phyloP scores from a whole-genome alignment of 768 basidiomycete genomes.

The Tephrocybe rancida region DNA sequence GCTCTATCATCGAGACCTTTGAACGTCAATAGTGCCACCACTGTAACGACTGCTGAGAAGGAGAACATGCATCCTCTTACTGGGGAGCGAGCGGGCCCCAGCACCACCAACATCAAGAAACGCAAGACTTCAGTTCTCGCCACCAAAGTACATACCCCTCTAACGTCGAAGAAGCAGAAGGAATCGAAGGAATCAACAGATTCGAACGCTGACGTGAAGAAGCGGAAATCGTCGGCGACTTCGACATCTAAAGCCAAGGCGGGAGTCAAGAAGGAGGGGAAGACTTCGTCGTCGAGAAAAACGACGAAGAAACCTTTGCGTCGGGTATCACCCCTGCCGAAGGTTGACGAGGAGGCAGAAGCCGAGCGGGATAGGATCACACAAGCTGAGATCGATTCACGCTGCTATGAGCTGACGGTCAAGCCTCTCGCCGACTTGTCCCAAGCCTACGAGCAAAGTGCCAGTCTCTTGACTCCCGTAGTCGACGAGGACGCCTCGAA shows the following conservation, averaged over 20 bases:
- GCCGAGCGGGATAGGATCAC: slow-evolving; percentile 34
- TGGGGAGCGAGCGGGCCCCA: slow-evolving; percentile 55
- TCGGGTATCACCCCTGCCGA: slow-evolving; percentile 62
- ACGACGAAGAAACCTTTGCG: slow-evolving; percentile 39
- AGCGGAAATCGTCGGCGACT: slow-evolving; percentile 52
- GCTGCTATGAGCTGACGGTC: slow-evolving; percentile 80
- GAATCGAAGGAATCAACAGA: slow-evolving; percentile 43
- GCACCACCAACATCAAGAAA: slow-evolving; percentile 50
- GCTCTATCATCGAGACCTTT: slow-evolving; percentile 20
- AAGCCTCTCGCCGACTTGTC: slow-evolving; percentile 77
- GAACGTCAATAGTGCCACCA: slow-evolving; percentile 25
- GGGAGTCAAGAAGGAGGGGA: slow-evolving; percentile 39
- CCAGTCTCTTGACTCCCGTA: slow-evolving; percentile 31
- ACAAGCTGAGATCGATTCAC: slow-evolving; percentile 67
- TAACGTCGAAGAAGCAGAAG: slow-evolving; percentile 45
- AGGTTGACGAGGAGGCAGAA: slow-evolving; percentile 54
- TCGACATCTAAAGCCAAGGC: slow-evolving; percentile 32
- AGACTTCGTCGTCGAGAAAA: slow-evolving; percentile 37
- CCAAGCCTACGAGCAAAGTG: slow-evolving; percentile 59
- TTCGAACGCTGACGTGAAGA: slow-evolving; percentile 55
- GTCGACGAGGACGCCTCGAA: slow-evolving; percentile 37
- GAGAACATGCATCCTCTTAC: slow-evolving; percentile 81
- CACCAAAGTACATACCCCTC: slow-evolving; percentile 47
- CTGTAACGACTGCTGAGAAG: slow-evolving; percentile 58
- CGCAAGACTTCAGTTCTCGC: slow-evolving; percentile 63